phyloP scores from a whole-genome alignment of 495 filamentous ascomycete species.

The Podospora pseudopauciseta region DNA sequence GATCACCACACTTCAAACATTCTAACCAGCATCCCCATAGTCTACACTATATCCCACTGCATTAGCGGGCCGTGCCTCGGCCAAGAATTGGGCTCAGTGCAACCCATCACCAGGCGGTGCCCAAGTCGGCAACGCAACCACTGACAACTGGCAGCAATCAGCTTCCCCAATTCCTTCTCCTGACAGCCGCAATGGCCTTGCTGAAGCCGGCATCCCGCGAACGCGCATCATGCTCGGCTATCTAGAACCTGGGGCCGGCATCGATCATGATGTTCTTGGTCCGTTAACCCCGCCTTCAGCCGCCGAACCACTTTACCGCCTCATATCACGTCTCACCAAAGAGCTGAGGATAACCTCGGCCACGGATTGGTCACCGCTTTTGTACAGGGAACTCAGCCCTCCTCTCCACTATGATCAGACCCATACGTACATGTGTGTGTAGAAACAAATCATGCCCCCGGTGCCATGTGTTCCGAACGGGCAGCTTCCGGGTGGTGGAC shows the following conservation, averaged over 20 bases:
- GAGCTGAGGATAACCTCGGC: not conserved
- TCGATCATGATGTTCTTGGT: not conserved
- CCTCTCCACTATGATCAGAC: not conserved
- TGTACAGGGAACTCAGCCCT: not conserved
- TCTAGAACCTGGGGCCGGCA: not conserved
- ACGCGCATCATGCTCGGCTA: not conserved
- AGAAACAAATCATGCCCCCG: too few relatives aligned
- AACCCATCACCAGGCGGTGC: not conserved
- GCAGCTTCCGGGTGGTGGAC: not conserved
- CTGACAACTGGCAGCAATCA: not conserved
- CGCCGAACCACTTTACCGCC: not conserved
- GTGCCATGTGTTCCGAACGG: not conserved
- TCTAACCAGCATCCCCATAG: not conserved
- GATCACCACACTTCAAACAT: not conserved
- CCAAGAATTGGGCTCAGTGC: not conserved
- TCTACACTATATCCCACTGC: not conserved
- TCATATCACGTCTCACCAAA: not conserved
- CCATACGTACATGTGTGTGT: too few relatives aligned
- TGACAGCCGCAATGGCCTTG: not conserved
- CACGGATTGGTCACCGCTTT: not conserved
- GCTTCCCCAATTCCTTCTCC: not conserved
- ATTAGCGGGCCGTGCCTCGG: not conserved
- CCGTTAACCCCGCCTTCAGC: not conserved
- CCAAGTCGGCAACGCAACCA: not conserved
- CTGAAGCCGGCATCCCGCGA: not conserved